A percentile compares a stretch with the other conserved stretches of the same genome.
Evolutionary conservation across 495 filamentous ascomycete genomes (phyloP).

Genomic region (Hyphodiscus hymeniophilus): DNA sequence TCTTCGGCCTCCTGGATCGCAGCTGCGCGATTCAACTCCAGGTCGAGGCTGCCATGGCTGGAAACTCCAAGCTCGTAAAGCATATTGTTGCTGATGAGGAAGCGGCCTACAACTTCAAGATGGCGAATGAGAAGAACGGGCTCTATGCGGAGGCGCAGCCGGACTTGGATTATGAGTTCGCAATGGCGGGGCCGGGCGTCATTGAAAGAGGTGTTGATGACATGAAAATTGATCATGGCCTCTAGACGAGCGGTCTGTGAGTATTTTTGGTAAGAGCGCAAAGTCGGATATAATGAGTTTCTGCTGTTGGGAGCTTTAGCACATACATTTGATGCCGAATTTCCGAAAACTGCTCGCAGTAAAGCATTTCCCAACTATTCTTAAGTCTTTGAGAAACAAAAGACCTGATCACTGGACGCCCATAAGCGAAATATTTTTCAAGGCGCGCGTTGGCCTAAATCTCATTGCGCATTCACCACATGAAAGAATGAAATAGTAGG

Average conservation of each 20-base stretch:
- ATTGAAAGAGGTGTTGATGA: constrained; percentile 32
- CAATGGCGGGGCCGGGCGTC: constrained; percentile 33
- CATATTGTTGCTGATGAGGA: constrained; percentile 40
- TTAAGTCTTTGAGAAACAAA: no score
- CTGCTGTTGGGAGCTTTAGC: no score
- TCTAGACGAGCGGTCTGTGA: neutral
- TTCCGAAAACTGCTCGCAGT: no score
- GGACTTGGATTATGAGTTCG: constrained; percentile 37
- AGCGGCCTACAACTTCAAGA: constrained; percentile 43
- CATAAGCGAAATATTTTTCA: no score
- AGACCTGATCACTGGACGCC: no score
- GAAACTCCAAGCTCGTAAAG: constrained; percentile 28
- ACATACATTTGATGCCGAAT: no score
- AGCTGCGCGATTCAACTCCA: constrained; percentile 42
- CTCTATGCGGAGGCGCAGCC: constrained; percentile 39
- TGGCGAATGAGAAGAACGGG: constrained; percentile 36
- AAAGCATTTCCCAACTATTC: no score
- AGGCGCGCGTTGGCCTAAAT: no score
- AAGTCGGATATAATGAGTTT: no score
- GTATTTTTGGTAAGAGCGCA: neutral
- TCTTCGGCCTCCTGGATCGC: constrained; percentile 43
- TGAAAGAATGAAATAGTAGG: no score
- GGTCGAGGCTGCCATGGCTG: constrained; percentile 39
- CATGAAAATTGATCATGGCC: constrained; percentile 22
- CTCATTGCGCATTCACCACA: no score